A percentile compares a stretch with the other conserved stretches of the same genome.
Evolutionary conservation across 2,329 filamentous ascomycete species (phyloP).

Genomic region (Clonostachys byssicola): DNA sequence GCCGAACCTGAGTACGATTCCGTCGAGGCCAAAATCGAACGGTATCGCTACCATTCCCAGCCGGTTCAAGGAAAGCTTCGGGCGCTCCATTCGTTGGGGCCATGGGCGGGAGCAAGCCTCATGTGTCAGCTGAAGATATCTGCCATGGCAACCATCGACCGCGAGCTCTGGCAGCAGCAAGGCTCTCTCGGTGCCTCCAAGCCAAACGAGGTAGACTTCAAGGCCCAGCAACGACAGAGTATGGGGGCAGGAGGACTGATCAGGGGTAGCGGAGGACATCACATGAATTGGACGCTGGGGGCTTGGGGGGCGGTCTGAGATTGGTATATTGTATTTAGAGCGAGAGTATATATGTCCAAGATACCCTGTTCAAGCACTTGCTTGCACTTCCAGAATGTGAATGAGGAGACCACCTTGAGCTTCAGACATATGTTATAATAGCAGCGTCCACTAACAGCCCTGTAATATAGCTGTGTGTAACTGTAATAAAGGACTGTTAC

Average conservation of each 20-base stretch:
- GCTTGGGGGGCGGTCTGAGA: slow-evolving; percentile 50
- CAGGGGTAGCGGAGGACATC: slow-evolving; percentile 26
- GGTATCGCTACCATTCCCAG: slow-evolving; percentile 26
- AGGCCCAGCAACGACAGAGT: slow-evolving; percentile 58
- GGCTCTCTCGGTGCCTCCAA: slow-evolving; percentile 59
- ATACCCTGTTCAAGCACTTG: neutral
- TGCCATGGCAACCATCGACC: slow-evolving; percentile 65
- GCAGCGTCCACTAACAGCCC: too few relatives aligned
- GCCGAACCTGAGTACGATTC: slow-evolving; percentile 12
- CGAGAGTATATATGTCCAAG: neutral
- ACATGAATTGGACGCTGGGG: slow-evolving; percentile 57
- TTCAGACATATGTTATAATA: too few relatives aligned
- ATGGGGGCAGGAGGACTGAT: slow-evolving; percentile 51
- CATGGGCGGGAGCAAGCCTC: slow-evolving; percentile 73
- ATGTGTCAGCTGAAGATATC: slow-evolving; percentile 64
- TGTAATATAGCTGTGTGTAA: too few relatives aligned
- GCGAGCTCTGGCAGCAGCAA: slow-evolving; percentile 67
- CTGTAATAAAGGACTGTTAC: too few relatives aligned
- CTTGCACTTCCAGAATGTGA: too few relatives aligned
- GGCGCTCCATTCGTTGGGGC: slow-evolving; percentile 64
- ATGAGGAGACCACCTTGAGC: too few relatives aligned
- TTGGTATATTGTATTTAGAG: neutral
- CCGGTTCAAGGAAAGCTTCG: slow-evolving; percentile 56
- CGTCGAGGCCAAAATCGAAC: slow-evolving; percentile 28
- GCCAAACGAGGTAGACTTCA: slow-evolving; percentile 54